Percentiles rank a stretch among this genome's conserved stretches.
phyloP scores from a whole-genome alignment of 176 grass and related monocot genomes.

The Leersia perrieri region DNA sequence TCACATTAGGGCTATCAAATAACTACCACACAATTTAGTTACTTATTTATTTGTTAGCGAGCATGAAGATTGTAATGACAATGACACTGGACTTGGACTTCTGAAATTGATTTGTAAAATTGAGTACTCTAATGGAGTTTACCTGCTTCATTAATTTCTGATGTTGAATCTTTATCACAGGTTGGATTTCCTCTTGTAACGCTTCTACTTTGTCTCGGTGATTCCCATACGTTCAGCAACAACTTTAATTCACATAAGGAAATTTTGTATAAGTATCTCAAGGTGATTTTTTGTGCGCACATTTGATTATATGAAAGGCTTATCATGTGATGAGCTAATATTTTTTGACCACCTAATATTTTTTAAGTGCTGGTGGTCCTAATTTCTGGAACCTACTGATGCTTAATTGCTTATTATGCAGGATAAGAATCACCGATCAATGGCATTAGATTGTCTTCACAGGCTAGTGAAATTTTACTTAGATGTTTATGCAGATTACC shows the following conservation, averaged over 20 bases:
- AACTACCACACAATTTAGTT: slow-evolving; percentile 7
- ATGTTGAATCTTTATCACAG: slow-evolving; percentile 41
- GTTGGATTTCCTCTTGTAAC: slow-evolving; percentile 93
- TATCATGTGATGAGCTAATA: slow-evolving; percentile 2
- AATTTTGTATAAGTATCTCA: slow-evolving; percentile 94
- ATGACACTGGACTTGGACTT: neutral
- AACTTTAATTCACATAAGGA: slow-evolving; percentile 79
- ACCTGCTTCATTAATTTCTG: neutral
- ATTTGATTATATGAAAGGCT: slow-evolving; percentile 3
- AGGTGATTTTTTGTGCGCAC: slow-evolving; percentile 44
- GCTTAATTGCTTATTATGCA: slow-evolving; percentile 39
- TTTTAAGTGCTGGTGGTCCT: neutral
- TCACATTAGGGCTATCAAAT: neutral
- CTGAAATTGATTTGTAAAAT: slow-evolving; percentile 2
- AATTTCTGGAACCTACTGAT: slow-evolving; percentile 30
- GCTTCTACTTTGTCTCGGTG: slow-evolving; percentile 90
- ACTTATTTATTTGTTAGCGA: slow-evolving; percentile 2
- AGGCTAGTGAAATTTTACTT: slow-evolving; percentile 95
- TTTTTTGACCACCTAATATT: slow-evolving; percentile 21
- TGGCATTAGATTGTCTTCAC: slow-evolving; percentile 97
- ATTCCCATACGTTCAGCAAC: slow-evolving; percentile 73
- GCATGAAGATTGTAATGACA: neutral
- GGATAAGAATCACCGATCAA: slow-evolving; percentile 98
- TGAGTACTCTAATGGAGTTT: slow-evolving; percentile 1
- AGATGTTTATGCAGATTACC: slow-evolving; percentile 84